Evolutionary conservation across 2,329 filamentous ascomycete species (phyloP), one percentile per base, ranked within the genome.

Genomic region (Fusarium brevicatenulatum): DNA sequence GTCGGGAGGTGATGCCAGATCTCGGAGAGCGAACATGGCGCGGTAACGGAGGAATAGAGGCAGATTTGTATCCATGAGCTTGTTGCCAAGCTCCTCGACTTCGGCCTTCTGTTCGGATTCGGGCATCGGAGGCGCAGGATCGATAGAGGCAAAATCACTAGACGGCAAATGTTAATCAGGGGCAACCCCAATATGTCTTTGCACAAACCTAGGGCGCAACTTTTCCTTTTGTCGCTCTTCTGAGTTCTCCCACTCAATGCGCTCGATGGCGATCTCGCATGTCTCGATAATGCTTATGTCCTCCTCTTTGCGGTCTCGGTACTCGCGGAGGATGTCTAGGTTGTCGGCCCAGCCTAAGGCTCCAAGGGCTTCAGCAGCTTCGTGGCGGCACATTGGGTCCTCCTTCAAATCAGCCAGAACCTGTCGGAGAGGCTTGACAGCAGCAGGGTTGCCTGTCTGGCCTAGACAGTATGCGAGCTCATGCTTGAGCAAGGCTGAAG

Each of bases 401-500:
- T 98, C 94, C n/a, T 90, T 80, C 71, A 91, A 84, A 82, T 98
- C 90, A 74, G 92, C 88, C 64, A 98, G 86, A 19, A 97, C 94
- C 18, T 86, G 83, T 65, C 91, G 89, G 74, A 99, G 86, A 71
- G 91, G 92, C 15, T 91, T 88, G 15, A 95, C 89, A 1, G 95
- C 93, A 50, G 91, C 91, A 56, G 87, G 83, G 80, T 97, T 94
- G 65, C 91, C 91, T 4, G 93, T 95, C 84, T 99, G 96, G 12
- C 96, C 96, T 5, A 99, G 89, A 80, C 96, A 99, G 85, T 99
- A 99, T 32, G 96, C 96, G 54, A 99, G 88, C 82, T 99, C 96
- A 82, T 99, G 96, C 85, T 98, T 98, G 52, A 98, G 86, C 13
- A 98, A 88, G 7, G 94, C 95, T 9, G 95, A 98, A 0, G 93